A percentile compares a stretch with the other conserved stretches of the same genome.
phyloP scores from a whole-genome alignment of 129 eudicot genomes.

The Tanacetum coccineum region DNA sequence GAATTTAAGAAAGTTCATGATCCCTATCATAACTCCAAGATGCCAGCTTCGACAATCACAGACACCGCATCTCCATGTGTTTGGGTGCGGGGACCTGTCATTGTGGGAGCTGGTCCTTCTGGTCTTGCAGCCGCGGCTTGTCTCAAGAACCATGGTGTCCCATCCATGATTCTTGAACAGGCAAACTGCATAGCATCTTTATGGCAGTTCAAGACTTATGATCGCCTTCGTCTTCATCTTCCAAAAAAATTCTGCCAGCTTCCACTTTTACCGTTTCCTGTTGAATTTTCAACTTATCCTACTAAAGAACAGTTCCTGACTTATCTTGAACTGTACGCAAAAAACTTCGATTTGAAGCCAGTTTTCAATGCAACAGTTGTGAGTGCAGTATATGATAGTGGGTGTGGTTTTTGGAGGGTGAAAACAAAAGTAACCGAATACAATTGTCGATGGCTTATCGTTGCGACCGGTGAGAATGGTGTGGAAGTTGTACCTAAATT shows the following conservation, averaged over 20 bases:
- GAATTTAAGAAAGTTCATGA: constrained; percentile 51
- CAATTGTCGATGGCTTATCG: constrained; percentile 46
- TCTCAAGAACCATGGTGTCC: constrained; percentile 44
- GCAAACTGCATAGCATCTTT: constrained; percentile 52
- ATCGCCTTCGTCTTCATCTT: constrained; percentile 51
- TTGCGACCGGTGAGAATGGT: constrained; percentile 55
- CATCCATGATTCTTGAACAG: constrained; percentile 42
- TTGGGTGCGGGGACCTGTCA: constrained; percentile 46
- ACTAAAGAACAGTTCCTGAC: constrained; percentile 40
- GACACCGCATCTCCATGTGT: constrained; percentile 19
- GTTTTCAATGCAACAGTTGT: constrained; percentile 39
- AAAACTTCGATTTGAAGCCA: constrained; percentile 32
- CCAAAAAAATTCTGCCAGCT: constrained; percentile 57
- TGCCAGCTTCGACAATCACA: constrained; percentile 10
- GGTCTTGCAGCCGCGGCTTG: constrained; percentile 54
- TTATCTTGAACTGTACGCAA: constrained; percentile 46
- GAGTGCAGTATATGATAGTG: constrained; percentile 37
- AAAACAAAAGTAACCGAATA: constrained; percentile 36
- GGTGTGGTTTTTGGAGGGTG: constrained; percentile 44
- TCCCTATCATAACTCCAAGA: constrained; percentile 17
- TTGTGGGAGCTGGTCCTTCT: constrained; percentile 54
- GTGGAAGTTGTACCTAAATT: constrained; percentile 37
- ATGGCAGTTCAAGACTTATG: constrained; percentile 48
- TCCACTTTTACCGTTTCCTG: constrained; percentile 45
- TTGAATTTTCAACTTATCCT: constrained; percentile 42